These are phyloP conservation scores for Leccinum rimulosum DNA, from an alignment of 768 basidiomycete genomes.

Conservation along the genomic window DNA sequence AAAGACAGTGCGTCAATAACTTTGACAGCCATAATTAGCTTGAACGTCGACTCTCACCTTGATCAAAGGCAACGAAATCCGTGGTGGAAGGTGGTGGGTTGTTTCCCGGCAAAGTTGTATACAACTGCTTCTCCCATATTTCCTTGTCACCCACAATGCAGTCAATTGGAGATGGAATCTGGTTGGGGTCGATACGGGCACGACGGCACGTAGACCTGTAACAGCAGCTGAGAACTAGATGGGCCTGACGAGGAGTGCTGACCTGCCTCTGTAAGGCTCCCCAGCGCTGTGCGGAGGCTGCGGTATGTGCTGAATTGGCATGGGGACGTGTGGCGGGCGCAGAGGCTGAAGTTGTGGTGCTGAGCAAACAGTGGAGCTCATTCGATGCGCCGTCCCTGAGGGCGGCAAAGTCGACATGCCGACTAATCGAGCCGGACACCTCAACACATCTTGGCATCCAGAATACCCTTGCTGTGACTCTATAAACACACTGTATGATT, in stretches of 20 bases:
- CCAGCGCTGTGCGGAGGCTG: conserved; percentile 63
- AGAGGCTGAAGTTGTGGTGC: not conserved
- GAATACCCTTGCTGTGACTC: no score
- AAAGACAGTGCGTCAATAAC: not conserved
- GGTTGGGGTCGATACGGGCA: conserved; percentile 78
- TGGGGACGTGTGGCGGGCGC: not conserved
- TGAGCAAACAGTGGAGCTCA: not conserved
- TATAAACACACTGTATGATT: no score
- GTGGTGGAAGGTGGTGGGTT: conserved; percentile 84
- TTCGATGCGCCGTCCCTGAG: conserved; percentile 2
- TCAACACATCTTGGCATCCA: no score
- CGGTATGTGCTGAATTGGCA: conserved; percentile 40
- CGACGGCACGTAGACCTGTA: conserved; percentile 54
- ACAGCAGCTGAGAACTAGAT: conserved; percentile 5
- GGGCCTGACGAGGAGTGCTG: not conserved
- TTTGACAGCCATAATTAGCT: not conserved
- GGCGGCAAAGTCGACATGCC: not conserved
- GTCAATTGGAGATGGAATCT: conserved; percentile 90
- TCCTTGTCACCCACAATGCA: conserved; percentile 76
- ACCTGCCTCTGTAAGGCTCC: conserved; percentile 42
- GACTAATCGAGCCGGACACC: not conserved
- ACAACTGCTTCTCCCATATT: conserved; percentile 71
- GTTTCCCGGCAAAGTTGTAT: conserved; percentile 56
- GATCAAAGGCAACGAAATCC: conserved; percentile 87
- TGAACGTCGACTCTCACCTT: conserved; percentile 48